Evolutionary conservation across 2,329 filamentous ascomycete species (phyloP).

Genomic region (Cercospora sp.): DNA sequence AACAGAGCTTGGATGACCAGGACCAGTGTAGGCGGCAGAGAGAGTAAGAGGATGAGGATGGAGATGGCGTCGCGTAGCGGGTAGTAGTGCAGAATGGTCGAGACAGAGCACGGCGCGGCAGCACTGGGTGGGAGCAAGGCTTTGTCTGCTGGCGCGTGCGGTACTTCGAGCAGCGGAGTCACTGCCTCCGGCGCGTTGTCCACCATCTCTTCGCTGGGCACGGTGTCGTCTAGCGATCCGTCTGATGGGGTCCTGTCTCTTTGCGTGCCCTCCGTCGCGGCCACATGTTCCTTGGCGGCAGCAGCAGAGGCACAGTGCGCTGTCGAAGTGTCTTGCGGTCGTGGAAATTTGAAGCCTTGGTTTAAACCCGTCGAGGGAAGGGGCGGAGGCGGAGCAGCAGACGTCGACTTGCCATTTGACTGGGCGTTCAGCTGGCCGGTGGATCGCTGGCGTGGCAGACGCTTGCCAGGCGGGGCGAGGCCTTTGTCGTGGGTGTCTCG

Average conservation of each 20-base stretch:
- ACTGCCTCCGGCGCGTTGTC: constrained; percentile 36
- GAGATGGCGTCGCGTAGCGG: constrained; percentile 93
- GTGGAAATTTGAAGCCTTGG: constrained; percentile 39
- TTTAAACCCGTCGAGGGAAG: constrained; percentile 43
- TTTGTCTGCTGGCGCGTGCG: constrained; percentile 38
- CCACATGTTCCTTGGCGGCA: constrained; percentile 31
- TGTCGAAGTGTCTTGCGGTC: constrained; percentile 30
- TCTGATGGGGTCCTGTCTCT: constrained; percentile 47
- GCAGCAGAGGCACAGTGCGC: constrained; percentile 20
- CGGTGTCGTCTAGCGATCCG: constrained; percentile 44
- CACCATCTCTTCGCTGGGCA: constrained; percentile 32
- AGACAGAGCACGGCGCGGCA: constrained; percentile 72
- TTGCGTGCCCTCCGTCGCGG: constrained; percentile 27
- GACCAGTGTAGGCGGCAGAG: constrained; percentile 83
- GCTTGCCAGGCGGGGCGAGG: constrained; percentile 74
- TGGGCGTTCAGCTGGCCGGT: constrained; percentile 48
- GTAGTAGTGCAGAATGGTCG: constrained; percentile 85
- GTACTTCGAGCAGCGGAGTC: constrained; percentile 26
- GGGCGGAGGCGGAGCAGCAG: constrained; percentile 42
- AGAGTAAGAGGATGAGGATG: constrained; percentile 92
- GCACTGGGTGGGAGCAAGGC: constrained; percentile 62
- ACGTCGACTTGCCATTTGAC: constrained; percentile 42
- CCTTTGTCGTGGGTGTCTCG: constrained; percentile 71
- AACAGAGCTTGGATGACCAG: constrained; percentile 90
- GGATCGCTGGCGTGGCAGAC: constrained; percentile 54